Conservation (phyloP, 2,329 filamentous ascomycete genomes). For the Phaeosphaeria sp. region DNA sequence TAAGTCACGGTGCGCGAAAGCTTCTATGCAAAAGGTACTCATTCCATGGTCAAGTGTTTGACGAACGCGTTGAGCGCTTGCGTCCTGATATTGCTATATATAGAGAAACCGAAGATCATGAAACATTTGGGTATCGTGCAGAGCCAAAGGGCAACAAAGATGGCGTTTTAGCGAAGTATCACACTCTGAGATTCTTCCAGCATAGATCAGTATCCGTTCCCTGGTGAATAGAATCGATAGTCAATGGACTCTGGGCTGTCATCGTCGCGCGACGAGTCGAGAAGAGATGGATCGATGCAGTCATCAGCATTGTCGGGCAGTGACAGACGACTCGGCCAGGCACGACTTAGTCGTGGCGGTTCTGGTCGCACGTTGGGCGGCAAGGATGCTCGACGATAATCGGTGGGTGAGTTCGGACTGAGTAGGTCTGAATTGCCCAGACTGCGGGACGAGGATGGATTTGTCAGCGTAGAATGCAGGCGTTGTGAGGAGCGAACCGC, state of each 20-base stretch:
- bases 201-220: neutral
- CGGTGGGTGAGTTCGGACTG: neutral
- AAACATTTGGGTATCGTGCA: neutral
- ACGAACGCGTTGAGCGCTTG: neutral
- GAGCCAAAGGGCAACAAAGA: neutral
- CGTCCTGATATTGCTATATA: neutral
- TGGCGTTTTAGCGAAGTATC: too few species aligned
- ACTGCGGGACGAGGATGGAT: neutral
- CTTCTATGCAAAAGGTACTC: neutral
- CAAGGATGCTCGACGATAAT: neutral
- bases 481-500: neutral
- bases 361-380: neutral
- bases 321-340: neutral
- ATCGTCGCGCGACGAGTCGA: neutral
- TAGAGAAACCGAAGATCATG: neutral
- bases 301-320: neutral
- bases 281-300: neutral
- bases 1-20: neutral
- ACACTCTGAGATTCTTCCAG: too few species aligned
- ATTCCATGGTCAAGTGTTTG: too few species aligned
- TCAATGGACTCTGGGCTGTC: neutral
- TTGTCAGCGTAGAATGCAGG: neutral
- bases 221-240: neutral
- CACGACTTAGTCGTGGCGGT: neutral
- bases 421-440: neutral